Percentiles rank a stretch among this genome's conserved stretches.
Evolutionary conservation across 2,329 filamentous ascomycete genomes (phyloP).

Genomic region (Monosporascus sp.): DNA sequence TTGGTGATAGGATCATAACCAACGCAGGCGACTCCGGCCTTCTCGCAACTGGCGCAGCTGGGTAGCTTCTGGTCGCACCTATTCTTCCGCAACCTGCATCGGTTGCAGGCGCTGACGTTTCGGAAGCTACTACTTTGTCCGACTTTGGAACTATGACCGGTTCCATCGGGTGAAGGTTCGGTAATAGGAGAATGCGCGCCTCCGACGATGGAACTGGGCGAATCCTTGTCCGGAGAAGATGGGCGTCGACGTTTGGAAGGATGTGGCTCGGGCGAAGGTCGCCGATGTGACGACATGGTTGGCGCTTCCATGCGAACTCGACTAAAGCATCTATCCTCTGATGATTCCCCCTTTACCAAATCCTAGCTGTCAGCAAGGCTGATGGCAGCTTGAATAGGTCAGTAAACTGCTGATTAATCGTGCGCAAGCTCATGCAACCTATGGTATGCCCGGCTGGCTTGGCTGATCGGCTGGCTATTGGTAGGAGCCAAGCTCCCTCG

Average conservation of each 20-base stretch:
- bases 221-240: constrained; percentile 44
- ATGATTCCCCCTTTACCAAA: neutral
- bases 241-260: constrained; percentile 55
- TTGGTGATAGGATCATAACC: constrained; percentile 97
- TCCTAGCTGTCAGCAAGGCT: neutral
- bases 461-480: neutral
- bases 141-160: constrained; percentile 35
- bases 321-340: too few relatives aligned
- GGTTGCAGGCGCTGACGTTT: constrained; percentile 91
- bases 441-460: neutral
- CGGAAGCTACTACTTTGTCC: constrained; percentile 66
- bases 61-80: constrained; percentile 90
- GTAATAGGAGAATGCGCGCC: constrained; percentile 29
- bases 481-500: neutral
- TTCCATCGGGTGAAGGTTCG: constrained; percentile 25
- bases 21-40: constrained; percentile 85
- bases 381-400: neutral
- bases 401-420: neutral
- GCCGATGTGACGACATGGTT: constrained; percentile 42
- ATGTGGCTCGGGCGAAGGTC: constrained; percentile 46
- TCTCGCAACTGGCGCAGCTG: constrained; percentile 86
- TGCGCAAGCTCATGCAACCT: neutral
- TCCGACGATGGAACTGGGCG: constrained; percentile 34
- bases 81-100: constrained; percentile 88
- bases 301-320: neutral